A percentile compares a stretch with the other conserved stretches of the same genome.
Conservation (phyloP, 441 rosid species). For the Erodium texanum region DNA sequence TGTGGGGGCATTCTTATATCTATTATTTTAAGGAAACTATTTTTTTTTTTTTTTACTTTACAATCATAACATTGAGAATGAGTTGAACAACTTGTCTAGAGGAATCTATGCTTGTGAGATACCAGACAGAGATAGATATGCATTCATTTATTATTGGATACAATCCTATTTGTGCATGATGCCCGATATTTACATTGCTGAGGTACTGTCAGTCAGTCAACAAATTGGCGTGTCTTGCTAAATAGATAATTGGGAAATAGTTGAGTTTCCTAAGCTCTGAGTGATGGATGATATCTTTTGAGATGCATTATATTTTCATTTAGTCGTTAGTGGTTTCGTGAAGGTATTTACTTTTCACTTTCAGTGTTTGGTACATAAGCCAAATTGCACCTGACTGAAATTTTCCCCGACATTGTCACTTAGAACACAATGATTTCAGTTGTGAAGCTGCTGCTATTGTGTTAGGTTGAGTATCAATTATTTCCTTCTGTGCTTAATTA, state of each 20-base stretch:
- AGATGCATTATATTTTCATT: neutral
- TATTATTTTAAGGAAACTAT: neutral
- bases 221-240: neutral
- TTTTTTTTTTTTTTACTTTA: neutral
- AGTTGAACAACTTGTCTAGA: neutral
- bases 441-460: constrained; percentile 1
- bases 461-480: neutral
- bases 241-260: neutral
- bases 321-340: neutral
- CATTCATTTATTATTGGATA: neutral
- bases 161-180: neutral
- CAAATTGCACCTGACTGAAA: neutral
- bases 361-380: neutral
- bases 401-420: neutral
- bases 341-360: neutral
- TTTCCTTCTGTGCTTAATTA: neutral
- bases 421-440: neutral
- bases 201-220: constrained; percentile 3
- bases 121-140: neutral
- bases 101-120: neutral
- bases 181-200: neutral
- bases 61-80: neutral
- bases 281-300: neutral
- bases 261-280: neutral
- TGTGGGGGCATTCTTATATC: neutral